These are phyloP conservation scores for Sporothrix inflata DNA, from an alignment of 2,329 filamentous ascomycete species.

Conservation along the genomic window DNA sequence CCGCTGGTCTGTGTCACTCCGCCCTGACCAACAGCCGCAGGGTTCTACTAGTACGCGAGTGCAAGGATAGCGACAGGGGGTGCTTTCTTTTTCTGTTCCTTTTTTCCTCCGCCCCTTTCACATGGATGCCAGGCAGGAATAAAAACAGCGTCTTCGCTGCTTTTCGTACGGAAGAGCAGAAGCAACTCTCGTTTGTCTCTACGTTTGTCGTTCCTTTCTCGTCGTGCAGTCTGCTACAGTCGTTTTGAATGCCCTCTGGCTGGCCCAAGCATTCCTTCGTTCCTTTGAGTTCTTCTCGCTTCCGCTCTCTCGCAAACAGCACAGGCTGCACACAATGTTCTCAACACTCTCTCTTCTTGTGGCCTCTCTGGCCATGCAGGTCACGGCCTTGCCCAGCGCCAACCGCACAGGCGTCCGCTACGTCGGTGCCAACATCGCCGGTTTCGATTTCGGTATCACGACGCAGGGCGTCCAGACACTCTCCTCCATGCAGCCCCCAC, in stretches of 20 bases:
- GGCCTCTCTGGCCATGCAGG: constrained; percentile 4
- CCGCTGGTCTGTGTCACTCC: neutral
- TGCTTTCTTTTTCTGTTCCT: neutral
- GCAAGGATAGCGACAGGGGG: neutral
- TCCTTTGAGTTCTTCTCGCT: neutral
- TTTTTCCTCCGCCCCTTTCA: neutral
- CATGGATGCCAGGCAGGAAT: neutral
- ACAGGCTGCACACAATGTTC: neutral
- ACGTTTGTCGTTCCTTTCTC: constrained; percentile 9
- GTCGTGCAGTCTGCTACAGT: constrained; percentile 17
- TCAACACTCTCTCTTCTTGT: constrained; percentile 10
- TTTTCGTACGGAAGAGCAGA: neutral
- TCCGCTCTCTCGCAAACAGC: neutral
- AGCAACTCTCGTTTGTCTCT: neutral
- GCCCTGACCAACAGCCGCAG: neutral
- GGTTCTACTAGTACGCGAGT: neutral
- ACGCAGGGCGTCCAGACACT: constrained; percentile 32
- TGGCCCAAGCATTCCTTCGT: constrained; percentile 13
- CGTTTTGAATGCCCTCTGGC: constrained; percentile 18
- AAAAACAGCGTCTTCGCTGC: constrained; percentile 1
- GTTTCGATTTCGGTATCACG: constrained; percentile 52
- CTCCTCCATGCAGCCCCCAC: neutral
- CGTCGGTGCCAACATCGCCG: constrained; percentile 42
- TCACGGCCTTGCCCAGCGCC: constrained; percentile 16
- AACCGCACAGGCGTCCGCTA: constrained; percentile 15